Evolutionary conservation across 768 basidiomycete species (phyloP), one percentile per base, ranked within the genome.

Genomic region (Mycena vulgaris): DNA sequence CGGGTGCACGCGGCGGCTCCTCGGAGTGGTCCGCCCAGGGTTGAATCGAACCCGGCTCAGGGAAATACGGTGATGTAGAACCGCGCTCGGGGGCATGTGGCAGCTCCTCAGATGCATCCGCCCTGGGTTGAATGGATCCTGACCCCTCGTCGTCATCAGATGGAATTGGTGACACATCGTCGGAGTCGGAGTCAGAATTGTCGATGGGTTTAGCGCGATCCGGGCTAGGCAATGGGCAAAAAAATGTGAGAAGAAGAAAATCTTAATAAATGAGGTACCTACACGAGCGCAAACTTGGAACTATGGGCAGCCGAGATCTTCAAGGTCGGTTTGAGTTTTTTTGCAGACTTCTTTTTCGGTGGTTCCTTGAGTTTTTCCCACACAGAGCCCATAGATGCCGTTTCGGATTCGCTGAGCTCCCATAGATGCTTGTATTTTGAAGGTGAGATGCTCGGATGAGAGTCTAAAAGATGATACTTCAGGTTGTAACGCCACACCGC

Each of bases 401-500:
- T 31, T 21, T 60, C 58, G 5, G 37, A 19, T 3, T 19, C 23
- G 9, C 23, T 28, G 37, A 63, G 48, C 5, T 21, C 30, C 62
- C 62, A 63, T 3, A 63, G 3, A 5, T 30, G 1, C 0, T 0
- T 1, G 39, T 63, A 19, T 3, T 30, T 40, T 30, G 19, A 3
- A 2, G 45, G 17, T 2, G 62, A n/a, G 6, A 30, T 21, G 7
- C 0, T 10, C 2, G 65, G 52, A 31, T 71, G 70, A 17, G 23
- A 2, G 9, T 40, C 51, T 0, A 39, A 31, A 2, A 67, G 21
- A 31, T 71, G 70, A 0, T 35, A 0, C 40, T 45, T 45, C 16
- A 65, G 14, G n/a, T 59, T 65, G 63, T 70, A 70, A 1, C 42
- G 40, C 69, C 64, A 53, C 1, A 48, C 27, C 0, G 64, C 39